Base-by-base conservation (phyloP, 441 rosid species). In the Erodium chrysanthum region DNA sequence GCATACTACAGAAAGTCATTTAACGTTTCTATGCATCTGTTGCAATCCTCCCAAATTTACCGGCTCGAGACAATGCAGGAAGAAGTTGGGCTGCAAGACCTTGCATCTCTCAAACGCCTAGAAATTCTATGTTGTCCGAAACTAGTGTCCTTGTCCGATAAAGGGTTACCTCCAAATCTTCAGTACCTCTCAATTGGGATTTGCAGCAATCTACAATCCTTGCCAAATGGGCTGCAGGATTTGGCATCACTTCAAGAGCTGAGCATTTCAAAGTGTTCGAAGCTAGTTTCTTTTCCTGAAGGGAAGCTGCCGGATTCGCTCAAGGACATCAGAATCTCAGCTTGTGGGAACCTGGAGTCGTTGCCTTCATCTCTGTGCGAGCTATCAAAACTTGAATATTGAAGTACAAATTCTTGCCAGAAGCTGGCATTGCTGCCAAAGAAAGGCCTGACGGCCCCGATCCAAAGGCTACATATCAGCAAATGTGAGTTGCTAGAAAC, bases 201-300 rank as follows among this genome's bases (percentile, higher is more conserved):
- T 7, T 22, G 60, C 14, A 52, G 15, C 20, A 61, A 37, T 4
- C 31, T 70, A 20, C 25, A 20, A 29, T 15, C 54, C 54, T 69
- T 78, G 59, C 78, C 77, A 12, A 58, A 29, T 15, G 67, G 71
- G 59, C 67, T 66, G 66, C 68, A 37, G 46, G 64, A 65, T 5
- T 60, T 71, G 66, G 33, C 72, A 21, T n/a, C 63, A 20, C 27
- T 68, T 33, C 1, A 68, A 25, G 62, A 63, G 46, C 40, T 73
- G 67, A 64, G 60, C 15, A 50, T 73, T 29, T 67, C 50, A 22
- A 46, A 68, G 29, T 73, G 71, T 44, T 64, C 71, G 12, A 60
- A 31, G 40, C 42, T 73, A 40, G 29, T 50, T 1, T 62, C 75
- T 17, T 65, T 73, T 40, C 67, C 82, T 7, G 67, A 61, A 23